Evolutionary conservation across 805 yeast species (phyloP).

Genomic region (Yarrowia deformans): DNA sequence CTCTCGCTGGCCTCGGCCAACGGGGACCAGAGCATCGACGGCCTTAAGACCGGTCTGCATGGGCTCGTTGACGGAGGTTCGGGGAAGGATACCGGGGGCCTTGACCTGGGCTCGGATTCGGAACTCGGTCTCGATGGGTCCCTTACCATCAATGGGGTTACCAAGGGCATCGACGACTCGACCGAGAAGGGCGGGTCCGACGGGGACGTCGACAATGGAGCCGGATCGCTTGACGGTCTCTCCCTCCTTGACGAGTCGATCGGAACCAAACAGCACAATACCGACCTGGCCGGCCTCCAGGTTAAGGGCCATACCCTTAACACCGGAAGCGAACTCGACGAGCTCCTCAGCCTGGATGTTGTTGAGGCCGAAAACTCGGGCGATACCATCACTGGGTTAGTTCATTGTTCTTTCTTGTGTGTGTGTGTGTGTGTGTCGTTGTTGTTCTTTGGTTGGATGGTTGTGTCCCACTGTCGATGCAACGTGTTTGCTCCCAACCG

Average conservation of each 20-base stretch:
- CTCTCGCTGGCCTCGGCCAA: slow-evolving; percentile 99
- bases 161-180: slow-evolving; percentile 99
- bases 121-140: slow-evolving; percentile 88
- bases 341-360: slow-evolving; percentile 99
- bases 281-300: slow-evolving; percentile 99
- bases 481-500: slow-evolving; percentile 39
- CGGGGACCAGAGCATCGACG: slow-evolving; percentile 98
- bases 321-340: slow-evolving; percentile 99
- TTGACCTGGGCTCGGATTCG: slow-evolving; percentile 96
- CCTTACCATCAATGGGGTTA: slow-evolving; percentile 99
- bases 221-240: slow-evolving; percentile 99
- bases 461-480: slow-evolving; percentile 2
- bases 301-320: slow-evolving; percentile 99
- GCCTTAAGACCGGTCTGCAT: slow-evolving; percentile 99
- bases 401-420: not conserved
- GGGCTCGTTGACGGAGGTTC: slow-evolving; percentile 98
- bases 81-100: slow-evolving; percentile 99
- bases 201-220: slow-evolving; percentile 98
- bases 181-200: slow-evolving; percentile 97
- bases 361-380: slow-evolving; percentile 99
- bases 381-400: slow-evolving; percentile 93
- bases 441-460: not conserved
- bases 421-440: slow-evolving; percentile 4
- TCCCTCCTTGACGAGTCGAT: slow-evolving; percentile 98
- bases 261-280: slow-evolving; percentile 99